Percentiles rank a stretch among this genome's conserved stretches.
phyloP scores from a whole-genome alignment of 1,284 basidiomycete species.

The Rhodofomes roseus region DNA sequence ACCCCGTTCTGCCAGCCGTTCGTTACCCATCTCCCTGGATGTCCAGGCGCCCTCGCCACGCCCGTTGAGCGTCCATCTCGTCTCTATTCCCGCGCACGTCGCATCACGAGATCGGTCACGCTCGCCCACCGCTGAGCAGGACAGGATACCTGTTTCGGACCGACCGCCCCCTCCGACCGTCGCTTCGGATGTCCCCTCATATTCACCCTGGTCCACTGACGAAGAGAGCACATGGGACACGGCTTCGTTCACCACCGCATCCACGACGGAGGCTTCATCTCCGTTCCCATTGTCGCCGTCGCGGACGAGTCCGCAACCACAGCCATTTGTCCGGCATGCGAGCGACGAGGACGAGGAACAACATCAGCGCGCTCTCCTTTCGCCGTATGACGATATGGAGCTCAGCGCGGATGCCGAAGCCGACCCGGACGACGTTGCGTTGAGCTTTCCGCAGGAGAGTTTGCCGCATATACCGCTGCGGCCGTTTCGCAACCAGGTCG shows the following conservation, averaged over 20 bases:
- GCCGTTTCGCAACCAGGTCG: slow-evolving; percentile 97
- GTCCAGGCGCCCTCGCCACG: slow-evolving; percentile 13
- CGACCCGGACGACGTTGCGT: slow-evolving; percentile 20
- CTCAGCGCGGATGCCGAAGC: slow-evolving; percentile 25
- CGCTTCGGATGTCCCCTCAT: slow-evolving; percentile 28
- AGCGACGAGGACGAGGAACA: slow-evolving; percentile 37
- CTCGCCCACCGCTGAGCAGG: slow-evolving; percentile 14
- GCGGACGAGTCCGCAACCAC: slow-evolving; percentile 25
- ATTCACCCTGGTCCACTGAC: slow-evolving; percentile 70
- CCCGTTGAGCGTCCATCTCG: slow-evolving; percentile 15
- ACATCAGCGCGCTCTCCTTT: slow-evolving; percentile 20
- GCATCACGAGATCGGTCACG: slow-evolving; percentile 15
- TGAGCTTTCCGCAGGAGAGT: slow-evolving; percentile 44
- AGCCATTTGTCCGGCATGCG: slow-evolving; percentile 24
- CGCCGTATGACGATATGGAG: slow-evolving; percentile 23
- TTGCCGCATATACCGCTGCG: slow-evolving; percentile 91
- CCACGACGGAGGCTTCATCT: slow-evolving; percentile 48
- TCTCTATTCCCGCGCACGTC: slow-evolving; percentile 19
- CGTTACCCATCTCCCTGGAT: slow-evolving; percentile 7
- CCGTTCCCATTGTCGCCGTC: slow-evolving; percentile 33
- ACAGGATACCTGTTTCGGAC: neutral
- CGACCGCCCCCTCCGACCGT: slow-evolving; percentile 19
- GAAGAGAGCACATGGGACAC: slow-evolving; percentile 75
- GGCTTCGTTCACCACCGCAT: slow-evolving; percentile 57
- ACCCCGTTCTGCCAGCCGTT: neutral